These are phyloP conservation scores for Blastobotrys proliferans DNA, from an alignment of 1,139 yeast genomes.

Conservation along the genomic window DNA sequence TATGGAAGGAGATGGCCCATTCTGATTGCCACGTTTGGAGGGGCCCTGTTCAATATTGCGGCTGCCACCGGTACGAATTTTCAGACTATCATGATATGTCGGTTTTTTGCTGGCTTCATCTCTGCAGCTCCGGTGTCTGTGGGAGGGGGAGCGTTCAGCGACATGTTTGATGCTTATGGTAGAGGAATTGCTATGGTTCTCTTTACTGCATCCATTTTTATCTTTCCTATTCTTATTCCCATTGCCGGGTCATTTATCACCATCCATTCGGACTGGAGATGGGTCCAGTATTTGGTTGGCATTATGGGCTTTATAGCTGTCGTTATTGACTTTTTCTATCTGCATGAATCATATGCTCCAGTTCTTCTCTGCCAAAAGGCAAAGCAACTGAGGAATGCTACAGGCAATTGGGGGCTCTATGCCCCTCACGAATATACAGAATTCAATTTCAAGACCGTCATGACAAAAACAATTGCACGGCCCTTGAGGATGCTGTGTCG, in stretches of 20 bases:
- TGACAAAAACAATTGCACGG: constrained; percentile 61
- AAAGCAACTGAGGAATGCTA: constrained; percentile 43
- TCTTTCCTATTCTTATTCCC: constrained; percentile 74
- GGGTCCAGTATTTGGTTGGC: constrained; percentile 53
- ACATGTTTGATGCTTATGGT: constrained; percentile 53
- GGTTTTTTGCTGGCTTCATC: constrained; percentile 70
- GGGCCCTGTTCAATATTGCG: constrained; percentile 59
- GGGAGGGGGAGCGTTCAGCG: constrained; percentile 80
- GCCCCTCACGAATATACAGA: constrained; percentile 75
- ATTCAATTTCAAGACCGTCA: constrained; percentile 56
- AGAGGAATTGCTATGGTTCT: constrained; percentile 67
- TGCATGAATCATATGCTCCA: constrained; percentile 46
- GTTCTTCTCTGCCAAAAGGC: constrained; percentile 43
- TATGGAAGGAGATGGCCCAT: constrained; percentile 63
- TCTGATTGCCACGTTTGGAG: constrained; percentile 50
- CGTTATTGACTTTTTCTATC: constrained; percentile 33
- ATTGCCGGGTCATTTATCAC: constrained; percentile 34
- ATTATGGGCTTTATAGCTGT: constrained; percentile 42
- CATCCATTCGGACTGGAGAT: constrained; percentile 50
- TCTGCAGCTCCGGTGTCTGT: constrained; percentile 81
- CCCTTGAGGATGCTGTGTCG: constrained; percentile 61
- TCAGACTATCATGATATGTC: constrained; percentile 64
- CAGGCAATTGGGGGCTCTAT: constrained; percentile 67
- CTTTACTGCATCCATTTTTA: constrained; percentile 61
- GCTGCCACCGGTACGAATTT: constrained; percentile 66